These are phyloP conservation scores for Cordyceps farinosa DNA, from an alignment of 2,329 filamentous ascomycete genomes.

Conservation along the genomic window DNA sequence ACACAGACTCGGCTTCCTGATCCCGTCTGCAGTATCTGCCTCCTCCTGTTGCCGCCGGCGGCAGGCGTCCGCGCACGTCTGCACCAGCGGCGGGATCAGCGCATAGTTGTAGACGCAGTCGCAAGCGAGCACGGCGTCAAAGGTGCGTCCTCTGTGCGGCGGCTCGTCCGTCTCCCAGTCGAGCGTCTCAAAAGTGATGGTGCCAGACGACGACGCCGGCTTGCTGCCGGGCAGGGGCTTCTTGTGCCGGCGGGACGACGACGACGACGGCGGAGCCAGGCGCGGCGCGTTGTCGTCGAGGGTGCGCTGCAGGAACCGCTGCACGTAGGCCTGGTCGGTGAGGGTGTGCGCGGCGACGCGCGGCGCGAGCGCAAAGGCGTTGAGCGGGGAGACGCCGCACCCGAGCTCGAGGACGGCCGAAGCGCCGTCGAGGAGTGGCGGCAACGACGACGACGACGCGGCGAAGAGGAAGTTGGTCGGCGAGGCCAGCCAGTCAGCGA, in stretches of 20 bases:
- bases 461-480: slow-evolving; percentile 60
- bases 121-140: slow-evolving; percentile 77
- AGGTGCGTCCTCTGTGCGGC: slow-evolving; percentile 44
- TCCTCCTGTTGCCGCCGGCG: slow-evolving; percentile 42
- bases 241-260: not conserved
- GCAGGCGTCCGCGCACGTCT: slow-evolving; percentile 74
- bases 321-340: slow-evolving; percentile 85
- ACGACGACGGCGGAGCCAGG: not conserved
- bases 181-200: slow-evolving; percentile 57
- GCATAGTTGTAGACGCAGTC: slow-evolving; percentile 96
- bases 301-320: slow-evolving; percentile 73
- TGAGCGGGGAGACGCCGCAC: slow-evolving; percentile 78
- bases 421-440: slow-evolving; percentile 44
- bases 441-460: slow-evolving; percentile 11
- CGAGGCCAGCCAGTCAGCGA: slow-evolving; percentile 75
- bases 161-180: slow-evolving; percentile 79
- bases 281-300: slow-evolving; percentile 55
- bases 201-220: slow-evolving; percentile 22
- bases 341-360: slow-evolving; percentile 65
- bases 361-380: slow-evolving; percentile 65
- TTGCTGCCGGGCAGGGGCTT: not conserved
- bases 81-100: slow-evolving; percentile 76
- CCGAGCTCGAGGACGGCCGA: slow-evolving; percentile 77
- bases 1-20: slow-evolving; percentile 49
- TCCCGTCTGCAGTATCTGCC: not conserved